Percentiles rank a stretch among this genome's conserved stretches.
These are phyloP conservation scores for Boletus rubroflammeus DNA, from an alignment of 768 basidiomycete species.

Conservation along the genomic window DNA sequence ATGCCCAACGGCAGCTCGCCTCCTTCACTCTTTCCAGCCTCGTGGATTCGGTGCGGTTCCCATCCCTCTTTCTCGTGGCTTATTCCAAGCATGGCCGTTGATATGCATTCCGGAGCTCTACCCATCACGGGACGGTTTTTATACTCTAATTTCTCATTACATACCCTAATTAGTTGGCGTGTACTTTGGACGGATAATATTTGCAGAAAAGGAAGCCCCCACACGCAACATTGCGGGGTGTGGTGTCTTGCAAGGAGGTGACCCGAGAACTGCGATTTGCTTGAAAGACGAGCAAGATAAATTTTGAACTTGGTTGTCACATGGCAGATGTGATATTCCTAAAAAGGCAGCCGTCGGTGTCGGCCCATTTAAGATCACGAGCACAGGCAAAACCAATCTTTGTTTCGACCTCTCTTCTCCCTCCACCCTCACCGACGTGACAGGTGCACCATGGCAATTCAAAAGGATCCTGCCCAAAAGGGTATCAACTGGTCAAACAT, in stretches of 20 bases:
- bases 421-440: constrained; percentile 13
- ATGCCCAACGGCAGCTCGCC: constrained; percentile 8
- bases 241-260: too few species aligned
- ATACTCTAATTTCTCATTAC: constrained; percentile 26
- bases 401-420: constrained; percentile 8
- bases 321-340: constrained; percentile 2
- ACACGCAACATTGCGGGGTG: too few species aligned
- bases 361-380: constrained; percentile 11
- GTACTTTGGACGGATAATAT: constrained; percentile 23
- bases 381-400: not conserved
- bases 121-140: constrained; percentile 14
- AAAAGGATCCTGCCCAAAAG: constrained; percentile 86
- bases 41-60: constrained; percentile 34
- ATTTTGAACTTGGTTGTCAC: not conserved
- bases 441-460: constrained; percentile 62
- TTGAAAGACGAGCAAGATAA: too few species aligned
- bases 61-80: constrained; percentile 25
- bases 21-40: constrained; percentile 24
- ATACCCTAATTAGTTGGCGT: constrained; percentile 26
- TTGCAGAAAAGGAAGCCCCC: too few species aligned
- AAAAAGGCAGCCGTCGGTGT: not conserved
- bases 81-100: constrained; percentile 3
- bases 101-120: constrained; percentile 14
- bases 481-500: constrained; percentile 94
- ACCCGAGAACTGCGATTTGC: too few species aligned